Base-by-base conservation (phyloP, 768 basidiomycete genomes). In the Tricholomella constricta region DNA sequence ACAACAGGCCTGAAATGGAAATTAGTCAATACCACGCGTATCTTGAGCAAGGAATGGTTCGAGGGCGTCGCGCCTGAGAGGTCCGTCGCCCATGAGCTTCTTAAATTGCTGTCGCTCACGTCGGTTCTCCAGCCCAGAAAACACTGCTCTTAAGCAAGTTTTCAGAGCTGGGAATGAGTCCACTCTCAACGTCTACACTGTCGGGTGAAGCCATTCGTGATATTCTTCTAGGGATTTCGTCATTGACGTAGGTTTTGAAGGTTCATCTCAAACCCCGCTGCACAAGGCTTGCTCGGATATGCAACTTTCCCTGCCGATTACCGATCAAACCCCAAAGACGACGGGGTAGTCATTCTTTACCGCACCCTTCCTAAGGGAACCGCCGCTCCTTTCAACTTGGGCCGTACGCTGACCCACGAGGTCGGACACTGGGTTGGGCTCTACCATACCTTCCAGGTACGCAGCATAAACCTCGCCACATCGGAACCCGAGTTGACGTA, bases 391-490 rank as follows among this genome's bases (percentile, higher is more conserved):
- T 80, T 76, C 57, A 73, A 82, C 61, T 64, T 72, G 61, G 73
- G 72, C 3, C 62, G 72, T 55, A 82, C 78, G 2, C 57, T 77
- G n/a, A 73, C 72, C 11, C 80, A 81, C 60, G 79, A 82, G 60
- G 69, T 71, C 8, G 76, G 79, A 4, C 78, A 80, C 59, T 81
- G 79, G 78, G 60, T 77, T 40, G 78, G 78, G 17, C 68, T 79
- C 2, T 74, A 74, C 53, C 78, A 80, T 59, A 78, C 78, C 26
- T 80, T 79, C 67, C 69, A 78, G 64, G 70, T 62, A 41, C 9
- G 41, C 29, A 11, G 14, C 15, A 19, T 9, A 26, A 10, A 9
- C 15, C 6, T 6, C 22, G 4, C 15, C 10, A 1, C 5, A 19
- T 36, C 14, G n/a, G 9, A 34, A 6, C 7, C 1, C 31, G 7